A percentile compares a stretch with the other conserved stretches of the same genome.
Conservation (phyloP, 139 green algal species). For the Diplosphaera chodatii region DNA sequence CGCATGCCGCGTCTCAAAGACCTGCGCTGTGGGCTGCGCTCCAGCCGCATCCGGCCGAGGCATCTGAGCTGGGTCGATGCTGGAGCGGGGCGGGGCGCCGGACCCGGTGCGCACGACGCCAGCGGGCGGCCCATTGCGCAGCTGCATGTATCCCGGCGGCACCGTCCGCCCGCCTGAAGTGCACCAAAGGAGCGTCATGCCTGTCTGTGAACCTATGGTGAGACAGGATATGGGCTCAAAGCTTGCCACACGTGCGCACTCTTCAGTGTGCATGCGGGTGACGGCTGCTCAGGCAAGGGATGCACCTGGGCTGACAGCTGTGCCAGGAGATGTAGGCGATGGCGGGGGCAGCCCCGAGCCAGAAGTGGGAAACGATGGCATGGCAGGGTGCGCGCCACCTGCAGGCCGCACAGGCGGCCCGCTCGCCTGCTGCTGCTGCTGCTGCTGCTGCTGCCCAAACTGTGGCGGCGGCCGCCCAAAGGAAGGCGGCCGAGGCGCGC, state of each 20-base stretch:
- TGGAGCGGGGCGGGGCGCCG: neutral
- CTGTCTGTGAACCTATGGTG: no score
- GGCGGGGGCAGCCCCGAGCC: no score
- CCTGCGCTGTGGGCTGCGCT: constrained; percentile 15
- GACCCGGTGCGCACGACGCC: neutral
- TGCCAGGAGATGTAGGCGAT: no score
- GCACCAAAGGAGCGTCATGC: no score
- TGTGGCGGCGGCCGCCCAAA: constrained; percentile 1
- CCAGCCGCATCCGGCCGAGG: constrained; percentile 44
- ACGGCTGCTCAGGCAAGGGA: no score
- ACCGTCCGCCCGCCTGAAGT: no score
- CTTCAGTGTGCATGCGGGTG: no score
- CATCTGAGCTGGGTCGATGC: constrained; percentile 83
- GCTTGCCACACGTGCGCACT: no score
- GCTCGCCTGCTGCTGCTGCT: constrained; percentile 1
- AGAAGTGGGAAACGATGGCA: neutral
- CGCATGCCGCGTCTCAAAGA: constrained; percentile 66
- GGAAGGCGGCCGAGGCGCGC: constrained; percentile 7
- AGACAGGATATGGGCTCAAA: no score
- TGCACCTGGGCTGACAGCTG: no score
- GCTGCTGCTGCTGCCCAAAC: constrained; percentile 3
- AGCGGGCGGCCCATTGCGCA: neutral
- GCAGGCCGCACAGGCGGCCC: no score
- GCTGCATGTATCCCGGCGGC: neutral
- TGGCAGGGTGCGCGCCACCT: no score